Evolutionary conservation across 768 basidiomycete genomes (phyloP).

Genomic region (Pleurotus tuoliensis): DNA sequence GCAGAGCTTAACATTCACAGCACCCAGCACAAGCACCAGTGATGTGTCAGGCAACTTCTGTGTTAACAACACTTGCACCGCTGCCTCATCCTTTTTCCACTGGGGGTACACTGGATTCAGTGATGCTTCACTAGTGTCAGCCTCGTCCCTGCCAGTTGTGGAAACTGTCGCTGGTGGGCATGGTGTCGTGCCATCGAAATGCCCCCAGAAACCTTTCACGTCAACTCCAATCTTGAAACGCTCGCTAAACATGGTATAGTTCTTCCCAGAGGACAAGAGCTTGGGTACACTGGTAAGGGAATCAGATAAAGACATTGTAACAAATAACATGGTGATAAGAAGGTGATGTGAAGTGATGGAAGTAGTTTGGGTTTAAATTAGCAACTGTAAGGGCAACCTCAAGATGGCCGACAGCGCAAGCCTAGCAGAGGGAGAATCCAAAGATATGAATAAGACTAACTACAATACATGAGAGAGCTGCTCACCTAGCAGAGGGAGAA

Average conservation of each 20-base stretch:
- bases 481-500: too few species aligned
- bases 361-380: background rate
- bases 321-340: background rate
- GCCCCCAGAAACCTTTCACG: constrained; percentile 12
- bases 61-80: background rate
- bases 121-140: too few species aligned
- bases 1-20: background rate
- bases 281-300: constrained; percentile 11
- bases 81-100: background rate
- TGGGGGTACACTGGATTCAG: background rate
- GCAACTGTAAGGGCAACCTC: too few species aligned
- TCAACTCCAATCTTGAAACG: constrained; percentile 10
- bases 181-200: constrained; percentile 6
- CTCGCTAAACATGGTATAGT: constrained; percentile 11
- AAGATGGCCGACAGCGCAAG: too few species aligned
- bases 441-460: too few species aligned
- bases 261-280: constrained; percentile 11
- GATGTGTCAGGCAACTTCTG: background rate
- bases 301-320: background rate
- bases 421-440: too few species aligned
- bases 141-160: too few species aligned
- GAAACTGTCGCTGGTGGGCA: too few species aligned
- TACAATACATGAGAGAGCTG: too few species aligned
- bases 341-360: background rate
- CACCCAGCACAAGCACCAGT: background rate